These are phyloP conservation scores for Xylaria acuta DNA, from an alignment of 495 filamentous ascomycete species.

Conservation along the genomic window DNA sequence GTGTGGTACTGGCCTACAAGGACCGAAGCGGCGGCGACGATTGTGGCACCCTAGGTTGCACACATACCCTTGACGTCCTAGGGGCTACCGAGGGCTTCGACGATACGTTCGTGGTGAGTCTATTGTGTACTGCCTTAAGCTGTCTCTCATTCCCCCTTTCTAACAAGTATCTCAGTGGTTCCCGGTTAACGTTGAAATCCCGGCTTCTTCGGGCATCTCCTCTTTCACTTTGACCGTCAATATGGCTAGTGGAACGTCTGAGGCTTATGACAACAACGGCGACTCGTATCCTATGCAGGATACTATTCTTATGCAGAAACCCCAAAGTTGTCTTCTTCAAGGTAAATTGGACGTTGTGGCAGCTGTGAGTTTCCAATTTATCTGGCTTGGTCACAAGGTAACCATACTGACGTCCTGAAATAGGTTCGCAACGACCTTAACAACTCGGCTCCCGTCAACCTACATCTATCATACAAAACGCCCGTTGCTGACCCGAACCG, in stretches of 20 bases:
- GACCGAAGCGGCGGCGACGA: constrained; percentile 91
- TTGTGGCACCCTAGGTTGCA: constrained; percentile 49
- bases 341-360: constrained; percentile 51
- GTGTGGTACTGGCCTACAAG: constrained; percentile 80
- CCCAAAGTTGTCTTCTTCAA: constrained; percentile 54
- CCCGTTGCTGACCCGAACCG: constrained; percentile 49
- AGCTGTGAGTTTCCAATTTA: constrained; percentile 38
- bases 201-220: constrained; percentile 50
- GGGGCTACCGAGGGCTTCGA: constrained; percentile 63
- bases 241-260: constrained; percentile 48
- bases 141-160: not conserved
- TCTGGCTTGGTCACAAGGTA: not conserved
- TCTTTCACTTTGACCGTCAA: constrained; percentile 52
- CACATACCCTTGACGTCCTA: constrained; percentile 50
- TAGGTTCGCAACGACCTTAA: constrained; percentile 58
- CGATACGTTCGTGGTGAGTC: constrained; percentile 61
- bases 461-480: constrained; percentile 57
- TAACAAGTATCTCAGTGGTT: constrained; percentile 48
- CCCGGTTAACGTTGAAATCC: constrained; percentile 47
- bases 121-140: not conserved
- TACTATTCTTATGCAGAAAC: constrained; percentile 51
- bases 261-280: constrained; percentile 55
- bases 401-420: constrained; percentile 32
- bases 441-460: constrained; percentile 45
- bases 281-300: constrained; percentile 52